These are phyloP conservation scores for Leptographium flavum DNA, from an alignment of 2,329 filamentous ascomycete genomes.

Conservation along the genomic window DNA sequence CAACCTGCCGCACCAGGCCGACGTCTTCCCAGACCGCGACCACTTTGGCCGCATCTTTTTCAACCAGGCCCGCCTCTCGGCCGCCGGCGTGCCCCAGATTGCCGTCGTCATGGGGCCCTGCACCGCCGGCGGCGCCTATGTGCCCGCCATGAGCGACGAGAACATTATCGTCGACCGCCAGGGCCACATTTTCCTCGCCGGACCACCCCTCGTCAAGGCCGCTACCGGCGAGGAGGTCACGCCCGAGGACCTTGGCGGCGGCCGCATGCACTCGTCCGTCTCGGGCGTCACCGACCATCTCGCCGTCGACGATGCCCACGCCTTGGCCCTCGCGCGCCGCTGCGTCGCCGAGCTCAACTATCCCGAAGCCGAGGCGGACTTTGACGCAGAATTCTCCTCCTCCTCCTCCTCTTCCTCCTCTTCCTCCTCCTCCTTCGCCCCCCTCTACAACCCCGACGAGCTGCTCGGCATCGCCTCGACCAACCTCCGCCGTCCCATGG, in stretches of 20 bases:
- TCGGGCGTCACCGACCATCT: constrained; percentile 93
- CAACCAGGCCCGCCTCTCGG: constrained; percentile 91
- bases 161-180: constrained; percentile 91
- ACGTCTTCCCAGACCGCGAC: constrained; percentile 88
- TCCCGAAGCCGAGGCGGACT: constrained; percentile 11
- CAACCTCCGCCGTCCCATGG: constrained; percentile 73
- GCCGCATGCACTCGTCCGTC: constrained; percentile 75
- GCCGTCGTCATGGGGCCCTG: constrained; percentile 95
- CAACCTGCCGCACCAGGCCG: constrained; percentile 86
- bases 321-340: constrained; percentile 69
- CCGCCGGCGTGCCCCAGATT: constrained; percentile 79
- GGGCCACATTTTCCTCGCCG: constrained; percentile 94
- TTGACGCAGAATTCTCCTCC: constrained; percentile 25
- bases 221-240: constrained; percentile 87
- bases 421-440: constrained; percentile 50
- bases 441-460: constrained; percentile 65
- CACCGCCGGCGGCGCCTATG: constrained; percentile 89
- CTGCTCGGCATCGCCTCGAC: constrained; percentile 80
- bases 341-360: constrained; percentile 86
- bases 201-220: constrained; percentile 87
- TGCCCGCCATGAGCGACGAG: constrained; percentile 95
- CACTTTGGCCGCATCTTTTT: constrained; percentile 98
- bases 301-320: constrained; percentile 86
- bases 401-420: constrained; percentile 53
- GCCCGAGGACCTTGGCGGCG: constrained; percentile 82